These are phyloP conservation scores for Candida boleticola DNA, from an alignment of 805 yeast genomes.

Conservation along the genomic window DNA sequence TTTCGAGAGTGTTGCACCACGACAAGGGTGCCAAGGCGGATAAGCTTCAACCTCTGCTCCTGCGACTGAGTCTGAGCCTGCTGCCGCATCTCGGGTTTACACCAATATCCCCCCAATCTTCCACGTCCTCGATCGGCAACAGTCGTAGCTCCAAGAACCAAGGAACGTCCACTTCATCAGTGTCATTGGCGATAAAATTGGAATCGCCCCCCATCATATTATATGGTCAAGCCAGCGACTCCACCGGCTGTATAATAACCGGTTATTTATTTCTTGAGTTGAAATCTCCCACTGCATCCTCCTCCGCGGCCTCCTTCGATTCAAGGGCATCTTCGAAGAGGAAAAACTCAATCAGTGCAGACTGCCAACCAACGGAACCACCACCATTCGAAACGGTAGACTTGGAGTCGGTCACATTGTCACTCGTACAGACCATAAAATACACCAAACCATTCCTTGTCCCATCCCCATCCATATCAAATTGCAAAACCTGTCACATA, in stretches of 20 bases:
- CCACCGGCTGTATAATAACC: conserved; percentile 81
- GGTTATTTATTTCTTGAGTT: conserved; percentile 65
- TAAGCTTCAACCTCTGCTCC: not conserved
- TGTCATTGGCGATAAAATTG: conserved; percentile 55
- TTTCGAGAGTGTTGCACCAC: conserved; percentile 15
- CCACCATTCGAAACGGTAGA: conserved; percentile 4
- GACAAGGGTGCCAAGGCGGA: conserved; percentile 7
- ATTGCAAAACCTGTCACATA: conserved; percentile 58
- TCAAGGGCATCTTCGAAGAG: conserved; percentile 10
- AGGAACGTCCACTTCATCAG: conserved; percentile 3
- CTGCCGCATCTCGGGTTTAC: not conserved
- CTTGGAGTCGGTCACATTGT: conserved; percentile 58
- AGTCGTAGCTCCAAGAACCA: conserved; percentile 2
- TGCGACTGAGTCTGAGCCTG: not conserved
- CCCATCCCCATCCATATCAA: conserved; percentile 44
- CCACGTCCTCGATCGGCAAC: conserved; percentile 2
- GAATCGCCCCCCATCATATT: conserved; percentile 92
- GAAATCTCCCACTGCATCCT: conserved; percentile 3
- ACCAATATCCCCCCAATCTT: conserved; percentile 6
- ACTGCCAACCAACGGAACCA: not conserved
- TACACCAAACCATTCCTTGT: conserved; percentile 67
- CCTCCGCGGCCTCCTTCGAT: not conserved
- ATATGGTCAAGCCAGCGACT: conserved; percentile 74
- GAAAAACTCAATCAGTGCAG: not conserved
- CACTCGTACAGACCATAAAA: conserved; percentile 68